Evolutionary conservation across 2,329 filamentous ascomycete species (phyloP), one percentile per base, ranked within the genome.

Genomic region (Boeremia lycopersici): DNA sequence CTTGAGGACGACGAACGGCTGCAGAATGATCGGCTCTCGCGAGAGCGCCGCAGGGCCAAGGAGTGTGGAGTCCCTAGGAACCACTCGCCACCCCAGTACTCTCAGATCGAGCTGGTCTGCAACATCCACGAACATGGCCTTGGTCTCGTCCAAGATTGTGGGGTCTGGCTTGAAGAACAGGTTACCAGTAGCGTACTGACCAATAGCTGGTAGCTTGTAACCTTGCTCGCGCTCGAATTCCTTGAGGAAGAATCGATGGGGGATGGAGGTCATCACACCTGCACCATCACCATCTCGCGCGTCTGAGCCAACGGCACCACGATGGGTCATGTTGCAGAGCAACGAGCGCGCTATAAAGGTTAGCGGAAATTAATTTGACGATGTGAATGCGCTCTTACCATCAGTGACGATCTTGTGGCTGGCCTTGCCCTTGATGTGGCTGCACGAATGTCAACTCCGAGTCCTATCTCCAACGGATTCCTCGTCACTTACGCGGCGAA

Each of bases 291-390:
- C 95, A 76, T 99, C 95, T 82, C 95, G 89, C 73, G 92, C 92
- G 82, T 99, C 95, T 57, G 95, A 98, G 68, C 95, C 95, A 69
- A 98, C 93, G 62, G 95, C 95, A 83, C 95, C 95, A 76, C 95
- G 89, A 83, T 99, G 95, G 83, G 95, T 98, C 95, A 99, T 99
- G 85, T 99, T 98, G 84, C 95, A 99, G 61, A 99, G 87, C 59
- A 99, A 84, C 78, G 93, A 96, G 64, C 91, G 89, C 65, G 93
- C 91, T 95, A 68, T 29, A 61, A 33, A 11, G 42, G 36, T 60
- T 55, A 74, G 81, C 65, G 2, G 11, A 25, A 42, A 13, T 13
- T 26, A 30, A 0, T 2, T 7, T 11, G 13, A n/a, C 23, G 2
- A 33, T 29, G 29, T 10, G 2, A 8, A 23, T 50, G 47, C n/a